Conservation (phyloP, 2,329 filamentous ascomycete genomes). For the Colletotrichum eleusines region DNA sequence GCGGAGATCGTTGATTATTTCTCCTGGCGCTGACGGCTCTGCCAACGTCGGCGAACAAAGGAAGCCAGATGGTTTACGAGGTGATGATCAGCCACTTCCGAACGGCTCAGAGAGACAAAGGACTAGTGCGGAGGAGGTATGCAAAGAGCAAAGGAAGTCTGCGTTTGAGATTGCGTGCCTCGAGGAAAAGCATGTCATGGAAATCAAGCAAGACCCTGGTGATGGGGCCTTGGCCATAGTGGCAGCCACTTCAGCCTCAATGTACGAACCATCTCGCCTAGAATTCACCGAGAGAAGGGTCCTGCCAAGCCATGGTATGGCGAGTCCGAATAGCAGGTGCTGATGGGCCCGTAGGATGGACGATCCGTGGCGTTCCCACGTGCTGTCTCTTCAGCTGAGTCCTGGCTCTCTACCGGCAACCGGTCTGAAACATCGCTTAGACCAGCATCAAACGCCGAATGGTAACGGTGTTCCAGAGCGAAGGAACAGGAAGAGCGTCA, state of each 20-base stretch:
- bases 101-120: conserved; percentile 24
- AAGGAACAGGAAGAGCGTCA: background rate
- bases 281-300: background rate
- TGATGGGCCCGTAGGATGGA: background rate
- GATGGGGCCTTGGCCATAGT: background rate
- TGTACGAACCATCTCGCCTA: conserved; percentile 4
- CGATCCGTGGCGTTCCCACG: conserved; percentile 13
- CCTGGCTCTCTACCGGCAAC: conserved; percentile 5
- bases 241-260: conserved; percentile 10
- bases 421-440: background rate
- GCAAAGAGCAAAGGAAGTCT: conserved; percentile 7
- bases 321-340: background rate
- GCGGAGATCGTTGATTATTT: conserved; percentile 3
- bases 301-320: conserved; percentile 2
- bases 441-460: background rate
- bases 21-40: background rate
- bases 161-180: conserved; percentile 25
- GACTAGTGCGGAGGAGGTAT: background rate
- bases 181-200: background rate
- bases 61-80: conserved; percentile 12
- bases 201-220: background rate
- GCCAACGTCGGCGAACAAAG: conserved; percentile 27
- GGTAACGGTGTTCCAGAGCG: background rate
- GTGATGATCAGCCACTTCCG: conserved; percentile 3
- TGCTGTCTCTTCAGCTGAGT: conserved; percentile 16